Percentiles rank a stretch among this genome's conserved stretches.
Evolutionary conservation across 73 alveolate genomes (phyloP).

Genomic region (Symbiodinium pilosum): DNA sequence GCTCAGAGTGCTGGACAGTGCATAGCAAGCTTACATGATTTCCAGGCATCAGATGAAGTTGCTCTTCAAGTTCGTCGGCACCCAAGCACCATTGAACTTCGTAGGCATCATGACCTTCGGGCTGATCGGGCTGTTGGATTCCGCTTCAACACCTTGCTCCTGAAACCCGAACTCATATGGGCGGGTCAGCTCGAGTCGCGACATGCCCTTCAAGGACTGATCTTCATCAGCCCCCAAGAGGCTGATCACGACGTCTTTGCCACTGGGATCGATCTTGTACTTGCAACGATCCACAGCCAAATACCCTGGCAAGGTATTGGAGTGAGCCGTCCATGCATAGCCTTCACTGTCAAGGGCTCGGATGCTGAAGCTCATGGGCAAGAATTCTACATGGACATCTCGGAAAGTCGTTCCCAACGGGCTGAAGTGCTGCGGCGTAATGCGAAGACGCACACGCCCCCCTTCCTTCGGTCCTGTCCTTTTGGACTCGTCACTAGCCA

Average conservation of each 20-base stretch:
- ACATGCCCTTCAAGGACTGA: conserved; percentile 4
- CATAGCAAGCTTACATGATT: neutral
- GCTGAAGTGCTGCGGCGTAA: conserved; percentile 71
- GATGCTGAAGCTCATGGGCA: conserved; percentile 1
- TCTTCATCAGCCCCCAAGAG: neutral
- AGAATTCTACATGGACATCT: conserved; percentile 53
- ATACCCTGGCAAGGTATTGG: conserved; percentile 24
- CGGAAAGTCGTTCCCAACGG: conserved; percentile 60
- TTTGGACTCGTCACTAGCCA: neutral
- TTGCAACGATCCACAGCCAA: conserved; percentile 76
- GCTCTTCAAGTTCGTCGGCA: neutral
- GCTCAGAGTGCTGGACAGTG: conserved; percentile 14
- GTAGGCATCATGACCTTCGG: neutral
- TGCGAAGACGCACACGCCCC: conserved; percentile 24
- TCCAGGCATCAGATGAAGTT: neutral
- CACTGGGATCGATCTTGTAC: conserved; percentile 65
- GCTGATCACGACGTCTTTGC: conserved; percentile 17
- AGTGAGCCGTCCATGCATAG: conserved; percentile 59
- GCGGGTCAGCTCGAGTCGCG: neutral
- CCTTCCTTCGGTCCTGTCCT: neutral
- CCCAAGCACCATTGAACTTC: neutral
- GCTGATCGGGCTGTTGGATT: neutral
- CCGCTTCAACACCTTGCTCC: neutral
- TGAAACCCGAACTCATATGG: neutral
- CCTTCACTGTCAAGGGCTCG: conserved; percentile 59